Evolutionary conservation across 2,329 filamentous ascomycete species (phyloP).

Genomic region (Paecilomyces formosus): DNA sequence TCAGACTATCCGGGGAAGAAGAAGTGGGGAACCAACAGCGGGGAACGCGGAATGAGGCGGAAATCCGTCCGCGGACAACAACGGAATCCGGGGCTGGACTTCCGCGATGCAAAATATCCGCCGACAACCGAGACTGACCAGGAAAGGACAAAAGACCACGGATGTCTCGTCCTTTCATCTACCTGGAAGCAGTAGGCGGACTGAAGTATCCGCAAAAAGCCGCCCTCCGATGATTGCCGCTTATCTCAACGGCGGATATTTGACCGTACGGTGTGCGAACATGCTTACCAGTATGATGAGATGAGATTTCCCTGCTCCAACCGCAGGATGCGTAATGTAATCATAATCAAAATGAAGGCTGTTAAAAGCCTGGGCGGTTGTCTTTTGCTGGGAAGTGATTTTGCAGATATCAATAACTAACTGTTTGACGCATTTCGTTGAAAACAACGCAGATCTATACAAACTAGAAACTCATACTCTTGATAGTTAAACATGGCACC

Average conservation of each 20-base stretch:
- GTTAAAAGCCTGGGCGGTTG: neutral
- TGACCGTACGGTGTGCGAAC: neutral
- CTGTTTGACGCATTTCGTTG: neutral
- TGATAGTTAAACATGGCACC: conserved; percentile 6
- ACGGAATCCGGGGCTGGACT: neutral
- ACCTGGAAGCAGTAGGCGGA: neutral
- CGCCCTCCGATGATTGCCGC: neutral
- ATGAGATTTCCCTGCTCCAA: neutral
- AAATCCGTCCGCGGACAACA: neutral
- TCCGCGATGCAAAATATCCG: neutral
- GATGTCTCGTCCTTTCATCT: neutral
- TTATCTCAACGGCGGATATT: neutral
- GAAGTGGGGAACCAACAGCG: neutral
- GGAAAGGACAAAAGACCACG: neutral
- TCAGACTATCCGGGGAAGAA: neutral
- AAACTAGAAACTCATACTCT: neutral
- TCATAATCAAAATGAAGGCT: neutral
- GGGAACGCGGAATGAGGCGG: neutral
- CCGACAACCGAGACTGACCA: neutral
- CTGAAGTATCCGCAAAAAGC: neutral
- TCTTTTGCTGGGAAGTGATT: neutral
- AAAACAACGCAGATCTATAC: neutral
- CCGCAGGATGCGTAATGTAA: neutral
- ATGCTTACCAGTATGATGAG: neutral
- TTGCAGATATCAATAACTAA: neutral